Conservation (phyloP, 2,329 filamentous ascomycete genomes). For the Clonostachys chloroleuca region DNA sequence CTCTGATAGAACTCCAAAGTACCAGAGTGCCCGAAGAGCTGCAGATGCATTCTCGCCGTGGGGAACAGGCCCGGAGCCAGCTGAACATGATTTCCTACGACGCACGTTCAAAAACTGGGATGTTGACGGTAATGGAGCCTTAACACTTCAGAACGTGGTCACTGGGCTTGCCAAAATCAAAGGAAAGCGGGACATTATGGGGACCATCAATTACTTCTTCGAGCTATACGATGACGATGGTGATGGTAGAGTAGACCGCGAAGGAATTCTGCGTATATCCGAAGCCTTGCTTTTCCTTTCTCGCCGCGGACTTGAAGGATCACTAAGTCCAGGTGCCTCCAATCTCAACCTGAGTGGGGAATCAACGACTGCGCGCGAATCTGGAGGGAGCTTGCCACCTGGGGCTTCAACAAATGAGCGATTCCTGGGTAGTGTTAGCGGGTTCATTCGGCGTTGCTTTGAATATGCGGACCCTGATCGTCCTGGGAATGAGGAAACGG, state of each 20-base stretch:
- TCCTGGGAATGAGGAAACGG: conserved; percentile 43
- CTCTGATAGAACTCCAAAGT: conserved; percentile 55
- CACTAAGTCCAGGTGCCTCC: conserved; percentile 61
- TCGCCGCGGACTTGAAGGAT: conserved; percentile 76
- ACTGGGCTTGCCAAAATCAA: conserved; percentile 87
- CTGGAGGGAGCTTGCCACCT: conserved; percentile 30
- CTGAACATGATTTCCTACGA: conserved; percentile 92
- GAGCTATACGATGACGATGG: conserved; percentile 92
- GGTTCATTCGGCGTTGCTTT: conserved; percentile 93
- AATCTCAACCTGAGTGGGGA: conserved; percentile 45
- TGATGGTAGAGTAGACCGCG: conserved; percentile 87
- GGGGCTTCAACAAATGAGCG: conserved; percentile 73
- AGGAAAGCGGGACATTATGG: conserved; percentile 94
- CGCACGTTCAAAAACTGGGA: conserved; percentile 89
- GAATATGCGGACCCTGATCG: conserved; percentile 96
- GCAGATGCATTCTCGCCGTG: conserved; percentile 43
- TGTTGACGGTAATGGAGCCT: conserved; percentile 65
- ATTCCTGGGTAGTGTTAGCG: conserved; percentile 88
- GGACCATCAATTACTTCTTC: conserved; percentile 96
- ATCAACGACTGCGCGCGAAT: conserved; percentile 17
- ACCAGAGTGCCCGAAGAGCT: conserved; percentile 47
- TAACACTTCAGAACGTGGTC: conserved; percentile 89
- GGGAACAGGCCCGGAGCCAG: conserved; percentile 61
- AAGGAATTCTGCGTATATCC: conserved; percentile 91
- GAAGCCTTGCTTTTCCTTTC: conserved; percentile 92